Percentiles rank a stretch among this genome's conserved stretches.
Conservation (phyloP, 192 early-diverging fungal genomes). For the Coemansia sp. region DNA sequence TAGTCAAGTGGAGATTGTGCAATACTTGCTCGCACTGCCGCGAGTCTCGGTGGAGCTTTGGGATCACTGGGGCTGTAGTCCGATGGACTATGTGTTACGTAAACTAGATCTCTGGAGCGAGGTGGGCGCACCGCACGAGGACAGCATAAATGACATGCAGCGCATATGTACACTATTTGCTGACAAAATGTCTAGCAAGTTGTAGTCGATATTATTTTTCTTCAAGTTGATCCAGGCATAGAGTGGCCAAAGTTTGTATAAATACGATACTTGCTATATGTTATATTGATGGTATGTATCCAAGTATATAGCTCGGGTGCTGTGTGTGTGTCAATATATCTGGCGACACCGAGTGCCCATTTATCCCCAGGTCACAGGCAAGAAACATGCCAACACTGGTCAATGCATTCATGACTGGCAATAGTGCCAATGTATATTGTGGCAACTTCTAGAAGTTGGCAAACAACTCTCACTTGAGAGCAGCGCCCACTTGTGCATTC, state of each 20-base stretch:
- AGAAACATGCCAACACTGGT: not conserved
- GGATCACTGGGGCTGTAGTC: slow-evolving; percentile 55
- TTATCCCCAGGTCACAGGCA: not conserved
- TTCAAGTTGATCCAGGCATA: not conserved
- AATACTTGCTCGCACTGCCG: slow-evolving; percentile 39
- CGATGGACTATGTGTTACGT: slow-evolving; percentile 51
- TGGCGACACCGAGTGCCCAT: slow-evolving; percentile 7
- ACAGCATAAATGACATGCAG: slow-evolving; percentile 52
- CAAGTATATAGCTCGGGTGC: not conserved
- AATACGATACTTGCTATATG: not conserved
- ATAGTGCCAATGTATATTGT: not conserved
- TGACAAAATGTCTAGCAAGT: slow-evolving; percentile 7
- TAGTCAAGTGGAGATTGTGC: slow-evolving; percentile 54
- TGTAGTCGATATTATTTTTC: not conserved
- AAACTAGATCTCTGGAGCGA: slow-evolving; percentile 55
- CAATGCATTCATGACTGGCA: slow-evolving; percentile 7
- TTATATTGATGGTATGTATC: not conserved
- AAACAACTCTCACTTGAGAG: not conserved
- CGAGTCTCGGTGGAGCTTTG: slow-evolving; percentile 32
- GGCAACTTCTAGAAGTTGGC: not conserved
- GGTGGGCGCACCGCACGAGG: slow-evolving; percentile 45
- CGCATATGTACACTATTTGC: slow-evolving; percentile 50
- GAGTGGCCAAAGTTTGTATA: not conserved
- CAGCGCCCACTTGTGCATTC: not conserved
- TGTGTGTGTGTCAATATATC: not conserved